Evolutionary conservation across 257 asterid genomes (phyloP), one percentile per base, ranked within the genome.

Genomic region (Gentiana straminea): DNA sequence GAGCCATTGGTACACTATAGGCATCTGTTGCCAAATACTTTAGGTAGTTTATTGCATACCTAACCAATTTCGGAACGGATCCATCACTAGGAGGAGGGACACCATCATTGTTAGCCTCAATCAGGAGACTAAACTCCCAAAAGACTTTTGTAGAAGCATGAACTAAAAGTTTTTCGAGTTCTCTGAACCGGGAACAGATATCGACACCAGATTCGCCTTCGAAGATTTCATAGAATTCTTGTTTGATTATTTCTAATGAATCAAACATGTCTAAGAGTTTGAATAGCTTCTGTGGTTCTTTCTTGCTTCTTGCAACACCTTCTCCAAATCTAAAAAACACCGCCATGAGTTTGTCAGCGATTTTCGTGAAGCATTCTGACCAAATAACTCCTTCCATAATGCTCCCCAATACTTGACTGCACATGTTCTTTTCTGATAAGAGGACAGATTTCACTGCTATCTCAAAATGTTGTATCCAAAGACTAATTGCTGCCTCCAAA

Each of bases 291-390:
- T 88, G 94, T 13, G 96, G 88, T 39, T 82, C 94, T 63, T 82
- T 88, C 9, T 65, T 77, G 72, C 96, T 79, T 57, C 94, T 60
- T 3, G 96, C 87, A 1, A 84, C 84, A 36, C 94, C 96, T 62
- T 88, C 96, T 0, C 90, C 96, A 34, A 88, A 88, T 15, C 93
- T 70, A 57, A 88, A 88, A 73, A 88, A 88, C 61, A 88, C 96
- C 0, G 94, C 96, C 94, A 82, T 84, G 79, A 88, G 84, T 62
- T 84, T 88, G 77, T 88, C 96, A 0, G 96, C 76, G 2, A 81
- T 81, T 80, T 82, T 88, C 60, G 75, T 75, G 72, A 84, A 88
- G 65, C 96, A 84, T 59, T 84, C 93, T 0, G 81, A 74, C 96
- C 94, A 84, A 13, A 86, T 60, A 0, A 64, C 36, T 32, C 79